Base-by-base conservation (phyloP, 768 basidiomycete genomes). In the Suillus occidentalis region DNA sequence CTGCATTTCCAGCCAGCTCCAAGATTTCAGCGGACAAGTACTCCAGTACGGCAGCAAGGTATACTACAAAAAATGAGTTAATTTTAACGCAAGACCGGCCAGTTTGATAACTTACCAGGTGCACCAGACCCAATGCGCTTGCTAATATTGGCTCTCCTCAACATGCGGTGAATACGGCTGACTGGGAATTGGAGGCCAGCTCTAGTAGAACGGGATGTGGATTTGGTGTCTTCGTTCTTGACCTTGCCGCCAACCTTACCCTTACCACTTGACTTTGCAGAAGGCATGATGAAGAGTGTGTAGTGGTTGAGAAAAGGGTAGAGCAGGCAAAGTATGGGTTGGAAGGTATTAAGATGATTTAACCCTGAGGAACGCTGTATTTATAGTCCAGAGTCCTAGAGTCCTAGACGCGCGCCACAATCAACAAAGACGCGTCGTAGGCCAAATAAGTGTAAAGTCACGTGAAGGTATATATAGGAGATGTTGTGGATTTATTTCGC, bases 1-100 rank as follows among this genome's bases (percentile, higher is more conserved):
- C 92, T 42, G 92, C 92, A 64, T 92, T 92, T 43, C 95, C 95
- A 66, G 95, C 94, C 52, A 97, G 82, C 81, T 97, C 95, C 71
- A 97, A 87, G 76, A 97, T 95, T 77, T 97, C 95, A 55, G 95
- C 95, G 47, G 94, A 88, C 66, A 96, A 86, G 79, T 97, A 94
- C 75, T 95, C 95, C 65, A 96, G 89, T 64, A 95, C 94, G 55
- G 93, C 93, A 61, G 93, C 94, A 68, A 95, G 89, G 79, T 96
- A 96, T 56, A 96, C 92, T 91, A 43, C n/a, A 7, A 8, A 0
- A 40, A 22, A 12, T 1, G 37, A 20, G n/a, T 65, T 10, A 28
- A 12, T 1, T 50, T 5, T 9, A 13, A 39, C 42, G 42, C 14
- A n/a, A 64, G 61, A 39, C 18, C 22, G 1, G 18, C 6, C n/a